Evolutionary conservation across 345 rosid genomes (phyloP).

Genomic region (Salix exigua): DNA sequence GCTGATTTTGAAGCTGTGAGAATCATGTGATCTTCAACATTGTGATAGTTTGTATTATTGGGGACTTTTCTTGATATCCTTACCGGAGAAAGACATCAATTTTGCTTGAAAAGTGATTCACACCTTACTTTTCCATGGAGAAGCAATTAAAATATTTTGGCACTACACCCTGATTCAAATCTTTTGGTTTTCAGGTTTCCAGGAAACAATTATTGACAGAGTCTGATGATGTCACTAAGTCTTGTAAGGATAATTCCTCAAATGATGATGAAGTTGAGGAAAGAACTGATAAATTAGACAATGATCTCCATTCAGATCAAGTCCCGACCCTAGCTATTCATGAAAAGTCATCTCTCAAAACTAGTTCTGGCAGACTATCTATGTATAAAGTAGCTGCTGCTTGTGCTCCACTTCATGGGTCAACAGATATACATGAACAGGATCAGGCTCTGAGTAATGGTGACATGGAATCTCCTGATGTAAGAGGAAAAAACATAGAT

Average conservation of each 20-base stretch:
- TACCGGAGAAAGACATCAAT: background rate
- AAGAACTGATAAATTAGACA: slow-evolving; percentile 48
- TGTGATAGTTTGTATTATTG: background rate
- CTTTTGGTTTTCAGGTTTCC: slow-evolving; percentile 42
- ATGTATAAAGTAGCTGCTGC: slow-evolving; percentile 35
- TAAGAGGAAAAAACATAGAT: slow-evolving; percentile 32
- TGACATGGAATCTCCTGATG: slow-evolving; percentile 46
- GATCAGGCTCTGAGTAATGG: slow-evolving; percentile 45
- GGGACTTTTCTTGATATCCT: background rate
- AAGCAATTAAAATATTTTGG: background rate
- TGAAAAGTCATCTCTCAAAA: slow-evolving; percentile 45
- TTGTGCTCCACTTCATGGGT: slow-evolving; percentile 34
- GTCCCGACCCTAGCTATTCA: slow-evolving; percentile 73
- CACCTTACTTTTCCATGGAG: background rate
- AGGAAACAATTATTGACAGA: slow-evolving; percentile 41
- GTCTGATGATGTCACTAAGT: slow-evolving; percentile 35
- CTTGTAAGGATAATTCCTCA: slow-evolving; percentile 44
- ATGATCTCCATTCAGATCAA: slow-evolving; percentile 64
- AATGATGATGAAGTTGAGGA: slow-evolving; percentile 42
- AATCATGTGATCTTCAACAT: background rate
- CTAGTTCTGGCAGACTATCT: slow-evolving; percentile 37
- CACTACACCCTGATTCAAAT: slow-evolving; percentile 4
- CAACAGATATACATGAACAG: slow-evolving; percentile 26
- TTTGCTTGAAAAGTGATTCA: slow-evolving; percentile 5
- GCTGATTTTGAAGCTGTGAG: slow-evolving; percentile 42